phyloP scores from a whole-genome alignment of 176 grass and related monocot genomes.

The Oryza rufipogon region DNA sequence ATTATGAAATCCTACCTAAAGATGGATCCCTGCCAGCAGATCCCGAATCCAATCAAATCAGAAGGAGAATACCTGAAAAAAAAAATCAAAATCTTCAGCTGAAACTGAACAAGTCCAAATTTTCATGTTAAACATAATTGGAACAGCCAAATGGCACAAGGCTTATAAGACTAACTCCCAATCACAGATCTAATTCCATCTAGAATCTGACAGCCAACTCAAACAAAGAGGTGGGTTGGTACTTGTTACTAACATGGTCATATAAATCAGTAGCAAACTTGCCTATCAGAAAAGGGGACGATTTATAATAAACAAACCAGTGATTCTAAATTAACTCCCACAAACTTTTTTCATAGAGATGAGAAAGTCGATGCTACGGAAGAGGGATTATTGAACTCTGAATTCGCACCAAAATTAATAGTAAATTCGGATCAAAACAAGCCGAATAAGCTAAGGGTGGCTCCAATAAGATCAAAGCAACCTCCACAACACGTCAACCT shows the following conservation, averaged over 20 bases:
- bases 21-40: constrained; percentile 16
- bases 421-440: not conserved
- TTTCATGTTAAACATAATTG: not conserved
- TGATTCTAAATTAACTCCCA: not conserved
- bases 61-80: constrained; percentile 24
- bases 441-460: not conserved
- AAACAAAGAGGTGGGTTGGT: not conserved
- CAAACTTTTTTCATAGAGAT: not conserved
- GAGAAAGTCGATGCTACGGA: not conserved
- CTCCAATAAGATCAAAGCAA: not conserved
- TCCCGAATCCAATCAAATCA: constrained; percentile 26
- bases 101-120: not conserved
- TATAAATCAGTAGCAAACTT: not conserved
- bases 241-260: not conserved
- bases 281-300: not conserved
- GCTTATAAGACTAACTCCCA: not conserved
- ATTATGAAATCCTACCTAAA: constrained; percentile 30
- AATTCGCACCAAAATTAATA: not conserved
- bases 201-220: not conserved
- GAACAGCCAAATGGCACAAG: not conserved
- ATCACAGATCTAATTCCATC: not conserved
- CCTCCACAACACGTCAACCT: not conserved
- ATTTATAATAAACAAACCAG: not conserved
- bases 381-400: not conserved
- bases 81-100: not conserved